Evolutionary conservation across 2,329 filamentous ascomycete genomes (phyloP), one percentile per base, ranked within the genome.

Genomic region (Aspergillus tanneri): DNA sequence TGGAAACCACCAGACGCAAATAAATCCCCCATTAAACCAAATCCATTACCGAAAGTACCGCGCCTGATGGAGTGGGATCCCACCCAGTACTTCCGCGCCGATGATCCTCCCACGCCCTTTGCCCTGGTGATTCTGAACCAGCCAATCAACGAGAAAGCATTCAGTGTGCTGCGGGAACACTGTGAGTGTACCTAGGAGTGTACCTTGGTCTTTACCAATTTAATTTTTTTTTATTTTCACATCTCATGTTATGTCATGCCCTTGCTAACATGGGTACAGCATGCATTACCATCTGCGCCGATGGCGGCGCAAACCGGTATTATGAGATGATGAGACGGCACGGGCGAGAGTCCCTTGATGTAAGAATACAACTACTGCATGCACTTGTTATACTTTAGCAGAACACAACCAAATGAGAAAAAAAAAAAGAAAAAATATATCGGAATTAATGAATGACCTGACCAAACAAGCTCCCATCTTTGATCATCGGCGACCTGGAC

Each of bases 401-500:
- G 19, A 21, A 28, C 21, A 3, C 10, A 21, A 14, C 28, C 6
- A 5, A 36, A 12, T 4, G 2, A 9, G 3, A 21, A 22, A 10
- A 24, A 38, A 3, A 25, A 11, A 25, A 6, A 25, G 24, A 25
- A 25, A 25, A 25, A 11, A 25, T 6, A 25, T 6, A 25, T 11
- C 24, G 11, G 24, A 32, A 49, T 23, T 36, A 50, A 52, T 27
- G 27, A 47, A 43, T 47, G 11, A 25, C 24, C 24, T 25, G 24
- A 25, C 18, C 6, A 8, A 11, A 10, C 23, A 22, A 82, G 63
- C 74, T 83, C 48, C 81, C 90, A 1, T 75, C 88, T 62, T 76
- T 80, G 46, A 90, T 99, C 52, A 84, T 95, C 58, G 93, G 93
- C 38, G 93, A 99, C 66, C 79, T 99, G 8, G 93, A 99, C 72